Base-by-base conservation (phyloP, 2,329 filamentous ascomycete genomes). In the Fusarium newnesense region DNA sequence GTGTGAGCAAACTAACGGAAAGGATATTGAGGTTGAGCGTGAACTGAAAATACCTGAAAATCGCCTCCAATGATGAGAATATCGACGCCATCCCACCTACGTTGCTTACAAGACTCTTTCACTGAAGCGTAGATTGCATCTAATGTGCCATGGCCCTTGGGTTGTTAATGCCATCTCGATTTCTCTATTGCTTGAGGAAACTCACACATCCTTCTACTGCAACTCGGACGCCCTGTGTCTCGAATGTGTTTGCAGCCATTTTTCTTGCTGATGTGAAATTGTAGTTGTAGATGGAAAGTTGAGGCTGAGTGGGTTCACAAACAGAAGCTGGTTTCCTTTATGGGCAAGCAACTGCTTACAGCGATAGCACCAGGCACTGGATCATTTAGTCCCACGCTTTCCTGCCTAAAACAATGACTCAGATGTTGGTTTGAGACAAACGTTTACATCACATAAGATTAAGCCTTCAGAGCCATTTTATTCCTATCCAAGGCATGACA, bases 1-100 rank as follows among this genome's bases (percentile, higher is more conserved):
- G 57, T 44, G 58, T 75, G 28, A 74, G 66, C 52, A 52, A 37
- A 18, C 13, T 21, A n/a, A 37, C 11, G 15, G 21, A n/a, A 21
- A 19, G 13, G 34, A 32, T 6, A 53, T 28, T 24, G 32, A n/a
- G 24, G 11, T 11, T 15, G 21, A 9, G 16, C 16, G 1, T 12
- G 43, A n/a, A 13, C 18, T 32, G 19, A 11, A 34, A 43, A 30
- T 49, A 93, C 93, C 86, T 98, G 94, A 75, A 99, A 99, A 80
- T 99, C 96, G 34, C 96, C 96, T 63, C 96, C 94, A 77, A 99
- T 97, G 78, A 99, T 97, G 75, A 99, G 84, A 16, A 98, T 84
- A 81, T 99, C 96, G 36, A 98, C 90, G 39, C 88, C 90, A 73
- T 93, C 87, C 95, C 96, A 98, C 30, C 88, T 88, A 76, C 93